A percentile compares a stretch with the other conserved stretches of the same genome.
phyloP scores from a whole-genome alignment of 2,329 filamentous ascomycete species.

The Mariannaea sp. region DNA sequence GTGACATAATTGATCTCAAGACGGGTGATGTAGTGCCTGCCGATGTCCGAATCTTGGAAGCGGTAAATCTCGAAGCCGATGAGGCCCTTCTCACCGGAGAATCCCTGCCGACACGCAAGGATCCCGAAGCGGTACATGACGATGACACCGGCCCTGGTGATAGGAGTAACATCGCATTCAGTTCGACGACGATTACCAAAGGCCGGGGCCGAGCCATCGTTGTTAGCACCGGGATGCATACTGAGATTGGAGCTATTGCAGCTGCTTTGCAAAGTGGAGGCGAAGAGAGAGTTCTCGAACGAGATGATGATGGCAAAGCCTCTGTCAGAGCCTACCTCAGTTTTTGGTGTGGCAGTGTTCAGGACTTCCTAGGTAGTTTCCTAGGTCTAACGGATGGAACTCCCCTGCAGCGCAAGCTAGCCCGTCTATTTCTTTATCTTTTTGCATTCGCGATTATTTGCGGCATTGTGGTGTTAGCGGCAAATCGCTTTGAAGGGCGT shows the following conservation, averaged over 20 bases:
- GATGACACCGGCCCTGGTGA: constrained; percentile 56
- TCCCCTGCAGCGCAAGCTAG: constrained; percentile 71
- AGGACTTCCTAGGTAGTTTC: constrained; percentile 64
- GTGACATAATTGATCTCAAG: constrained; percentile 60
- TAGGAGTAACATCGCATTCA: constrained; percentile 65
- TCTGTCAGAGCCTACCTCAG: not conserved
- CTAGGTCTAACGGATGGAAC: constrained; percentile 72
- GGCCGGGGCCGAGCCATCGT: constrained; percentile 65
- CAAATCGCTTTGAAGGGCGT: constrained; percentile 60
- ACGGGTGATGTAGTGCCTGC: constrained; percentile 66
- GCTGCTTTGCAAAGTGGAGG: constrained; percentile 50
- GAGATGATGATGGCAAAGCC: constrained; percentile 9
- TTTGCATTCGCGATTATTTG: constrained; percentile 71
- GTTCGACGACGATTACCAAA: constrained; percentile 65
- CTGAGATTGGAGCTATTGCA: constrained; percentile 67
- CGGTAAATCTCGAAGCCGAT: constrained; percentile 71
- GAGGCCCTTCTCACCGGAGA: constrained; percentile 69
- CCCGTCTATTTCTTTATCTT: constrained; percentile 68
- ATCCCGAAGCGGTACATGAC: constrained; percentile 49
- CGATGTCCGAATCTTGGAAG: constrained; percentile 60
- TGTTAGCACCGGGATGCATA: constrained; percentile 64
- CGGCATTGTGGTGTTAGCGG: constrained; percentile 69
- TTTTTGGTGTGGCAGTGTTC: constrained; percentile 38
- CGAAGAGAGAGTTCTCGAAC: constrained; percentile 49
- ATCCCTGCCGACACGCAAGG: constrained; percentile 63